Evolutionary conservation across 1,139 yeast genomes (phyloP), one percentile per base, ranked within the genome.

Genomic region (Scheffersomyces lignicola): DNA sequence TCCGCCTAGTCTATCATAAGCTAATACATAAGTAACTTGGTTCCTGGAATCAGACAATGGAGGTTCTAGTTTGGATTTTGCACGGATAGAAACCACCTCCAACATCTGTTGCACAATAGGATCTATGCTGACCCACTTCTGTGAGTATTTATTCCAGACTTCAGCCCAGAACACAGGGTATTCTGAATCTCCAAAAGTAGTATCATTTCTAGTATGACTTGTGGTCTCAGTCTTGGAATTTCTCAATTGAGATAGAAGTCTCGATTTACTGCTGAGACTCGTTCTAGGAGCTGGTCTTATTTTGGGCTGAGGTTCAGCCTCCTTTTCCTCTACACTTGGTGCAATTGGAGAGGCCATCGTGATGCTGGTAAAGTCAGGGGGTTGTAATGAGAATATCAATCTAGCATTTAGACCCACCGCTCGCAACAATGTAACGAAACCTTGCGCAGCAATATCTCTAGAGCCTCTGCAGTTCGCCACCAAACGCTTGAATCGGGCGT

Each of bases 121-220:
- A 49, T 92, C 97, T 1, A 89, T 69, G 4, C 95, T 78, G n/a
- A 88, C 73, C 95, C 97, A 90, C 41, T 73, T 76, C 40, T 78
- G 73, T 4, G 78, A 60, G 40, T 73, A 77, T 34, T 73, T 73
- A 54, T 92, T 92, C 95, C 96, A 92, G 0, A 86, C 96, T 56
- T 92, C 99, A 11, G 80, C 81, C 98, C 98, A 92, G 52, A 84
- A 88, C 0, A 88, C 69, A 0, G 97, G 97, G 50, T 65, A 82
- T 4, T 56, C 50, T 0, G 78, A 63, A 14, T 60, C 58, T 6
- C 58, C 59, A 20, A 55, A 45, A 3, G 23, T 27, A 6, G 33
- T 6, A 3, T 11, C 18, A 8, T 25, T 29, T 5, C 29, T 24
- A 42, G 29, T 40, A 46, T 32, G 37, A 37, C 24, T 40, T 43